Conservation (phyloP, 176 grass and related monocot species). For the Carex scoparia region DNA sequence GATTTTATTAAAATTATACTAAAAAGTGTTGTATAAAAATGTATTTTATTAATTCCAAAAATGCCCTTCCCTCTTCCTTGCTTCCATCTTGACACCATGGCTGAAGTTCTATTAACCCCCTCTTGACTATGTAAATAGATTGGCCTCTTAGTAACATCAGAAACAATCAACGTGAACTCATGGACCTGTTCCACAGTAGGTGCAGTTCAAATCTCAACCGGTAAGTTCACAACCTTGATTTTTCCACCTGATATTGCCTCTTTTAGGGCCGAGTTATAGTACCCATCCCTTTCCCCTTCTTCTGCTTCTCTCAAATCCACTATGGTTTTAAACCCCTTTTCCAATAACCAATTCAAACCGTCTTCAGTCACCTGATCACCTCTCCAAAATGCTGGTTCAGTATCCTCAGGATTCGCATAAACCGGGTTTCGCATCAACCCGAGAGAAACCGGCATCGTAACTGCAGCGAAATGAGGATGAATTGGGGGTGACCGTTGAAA, state of each 20-base stretch:
- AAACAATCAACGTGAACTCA: constrained; percentile 65
- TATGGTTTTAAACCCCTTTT: constrained; percentile 78
- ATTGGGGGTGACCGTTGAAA: too few relatives aligned
- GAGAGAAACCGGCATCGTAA: constrained; percentile 81
- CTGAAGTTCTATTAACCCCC: constrained; percentile 78
- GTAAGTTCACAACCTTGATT: constrained; percentile 79
- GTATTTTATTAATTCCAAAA: too few relatives aligned
- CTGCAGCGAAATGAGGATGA: too few relatives aligned
- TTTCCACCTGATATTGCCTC: constrained; percentile 63
- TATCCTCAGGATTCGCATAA: constrained; percentile 45
- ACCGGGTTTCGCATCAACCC: constrained; percentile 78
- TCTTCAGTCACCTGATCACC: constrained; percentile 88
- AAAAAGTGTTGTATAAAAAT: too few relatives aligned
- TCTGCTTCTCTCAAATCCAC: constrained; percentile 74
- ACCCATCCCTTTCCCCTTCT: constrained; percentile 51
- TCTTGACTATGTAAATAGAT: constrained; percentile 95
- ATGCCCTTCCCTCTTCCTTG: too few relatives aligned
- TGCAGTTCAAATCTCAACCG: constrained; percentile 72
- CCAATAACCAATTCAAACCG: constrained; percentile 66
- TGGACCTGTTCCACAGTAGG: constrained; percentile 75
- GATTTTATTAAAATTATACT: too few relatives aligned
- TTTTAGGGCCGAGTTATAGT: constrained; percentile 51
- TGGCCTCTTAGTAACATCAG: constrained; percentile 45
- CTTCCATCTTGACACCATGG: constrained; percentile 97
- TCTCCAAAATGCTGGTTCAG: constrained; percentile 86